These are phyloP conservation scores for Solanum chacoense DNA, from an alignment of 305 asterid species.

Conservation along the genomic window DNA sequence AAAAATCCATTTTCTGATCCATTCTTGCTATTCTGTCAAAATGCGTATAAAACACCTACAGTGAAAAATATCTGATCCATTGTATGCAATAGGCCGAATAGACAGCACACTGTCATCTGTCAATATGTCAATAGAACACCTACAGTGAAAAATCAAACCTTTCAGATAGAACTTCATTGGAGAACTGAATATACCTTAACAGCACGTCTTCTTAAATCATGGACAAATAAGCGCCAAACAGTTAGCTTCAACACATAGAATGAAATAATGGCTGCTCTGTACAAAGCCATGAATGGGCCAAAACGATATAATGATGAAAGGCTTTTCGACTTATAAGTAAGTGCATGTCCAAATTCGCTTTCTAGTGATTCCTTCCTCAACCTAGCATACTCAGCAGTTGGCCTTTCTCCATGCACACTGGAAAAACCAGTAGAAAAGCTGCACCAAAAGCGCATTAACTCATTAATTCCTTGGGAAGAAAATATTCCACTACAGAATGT, in stretches of 20 bases:
- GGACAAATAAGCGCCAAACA: constrained; percentile 62
- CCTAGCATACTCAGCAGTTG: constrained; percentile 92
- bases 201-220: constrained; percentile 62
- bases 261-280: constrained; percentile 83
- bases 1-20: neutral
- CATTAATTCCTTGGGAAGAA: constrained; percentile 9
- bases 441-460: constrained; percentile 18
- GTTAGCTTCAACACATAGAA: constrained; percentile 71
- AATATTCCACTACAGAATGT: neutral
- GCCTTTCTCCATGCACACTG: constrained; percentile 90
- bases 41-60: neutral
- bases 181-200: constrained; percentile 42
- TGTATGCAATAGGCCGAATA: neutral
- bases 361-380: constrained; percentile 82
- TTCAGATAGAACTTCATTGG: neutral
- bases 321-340: constrained; percentile 43
- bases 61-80: neutral
- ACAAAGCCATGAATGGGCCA: constrained; percentile 85
- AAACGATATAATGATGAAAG: constrained; percentile 49
- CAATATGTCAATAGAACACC: neutral
- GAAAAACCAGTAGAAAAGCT: constrained; percentile 71
- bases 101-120: neutral
- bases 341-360: constrained; percentile 60
- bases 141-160: neutral
- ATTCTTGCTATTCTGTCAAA: neutral